phyloP scores from a whole-genome alignment of 2,329 filamentous ascomycete genomes.

The Aspergillus viridinutans region DNA sequence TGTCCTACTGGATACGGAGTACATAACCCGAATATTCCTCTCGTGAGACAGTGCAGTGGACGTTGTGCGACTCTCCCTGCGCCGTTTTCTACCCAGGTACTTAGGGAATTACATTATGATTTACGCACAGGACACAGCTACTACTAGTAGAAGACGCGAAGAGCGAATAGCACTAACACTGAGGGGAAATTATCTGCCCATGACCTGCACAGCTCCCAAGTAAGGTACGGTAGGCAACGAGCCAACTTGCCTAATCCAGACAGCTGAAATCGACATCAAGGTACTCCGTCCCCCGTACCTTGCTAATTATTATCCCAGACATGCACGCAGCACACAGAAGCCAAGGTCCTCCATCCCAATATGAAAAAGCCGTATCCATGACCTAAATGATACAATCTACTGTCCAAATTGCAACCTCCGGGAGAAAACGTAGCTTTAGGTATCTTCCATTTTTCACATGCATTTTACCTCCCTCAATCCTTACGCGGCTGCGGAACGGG shows the following conservation, averaged over 20 bases:
- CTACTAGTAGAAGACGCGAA: neutral
- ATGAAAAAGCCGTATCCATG: neutral
- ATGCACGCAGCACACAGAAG: neutral
- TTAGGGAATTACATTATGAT: neutral
- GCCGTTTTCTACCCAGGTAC: neutral
- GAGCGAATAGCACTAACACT: neutral
- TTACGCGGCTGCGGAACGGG: neutral
- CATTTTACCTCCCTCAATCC: neutral
- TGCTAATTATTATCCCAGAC: neutral
- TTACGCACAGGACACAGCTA: neutral
- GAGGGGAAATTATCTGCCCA: neutral
- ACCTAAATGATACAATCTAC: neutral
- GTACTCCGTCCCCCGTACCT: neutral
- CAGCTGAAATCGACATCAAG: neutral
- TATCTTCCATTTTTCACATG: neutral
- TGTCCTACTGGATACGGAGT: neutral
- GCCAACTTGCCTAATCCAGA: neutral
- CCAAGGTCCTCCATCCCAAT: neutral
- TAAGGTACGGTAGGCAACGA: neutral
- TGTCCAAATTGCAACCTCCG: neutral
- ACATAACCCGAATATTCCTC: neutral
- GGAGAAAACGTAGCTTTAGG: neutral
- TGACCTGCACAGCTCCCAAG: neutral
- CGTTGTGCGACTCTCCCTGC: neutral
- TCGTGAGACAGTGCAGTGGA: neutral